A percentile compares a stretch with the other conserved stretches of the same genome.
Conservation (phyloP, 202 grass and related monocot genomes). For the Thinopyrum obtusiflorum region DNA sequence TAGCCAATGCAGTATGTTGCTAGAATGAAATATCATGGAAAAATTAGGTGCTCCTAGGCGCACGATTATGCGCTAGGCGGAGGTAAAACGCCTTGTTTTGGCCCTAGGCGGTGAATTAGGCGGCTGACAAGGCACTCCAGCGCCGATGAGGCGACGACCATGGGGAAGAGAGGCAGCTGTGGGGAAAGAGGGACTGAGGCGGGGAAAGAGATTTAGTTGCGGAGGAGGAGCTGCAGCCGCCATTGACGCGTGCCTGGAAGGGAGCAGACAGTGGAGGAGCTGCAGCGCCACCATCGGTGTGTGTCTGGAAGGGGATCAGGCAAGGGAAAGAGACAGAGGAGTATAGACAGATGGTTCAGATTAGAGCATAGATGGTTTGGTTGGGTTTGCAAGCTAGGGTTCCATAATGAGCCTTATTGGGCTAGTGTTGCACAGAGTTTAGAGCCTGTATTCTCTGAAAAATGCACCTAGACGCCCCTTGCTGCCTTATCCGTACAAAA, state of each 20-base stretch:
- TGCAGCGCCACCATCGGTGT: neutral
- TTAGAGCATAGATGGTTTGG: neutral
- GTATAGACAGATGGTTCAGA: neutral
- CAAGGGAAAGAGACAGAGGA: neutral
- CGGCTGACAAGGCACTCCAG: neutral
- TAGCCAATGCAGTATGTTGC: constrained; percentile 1
- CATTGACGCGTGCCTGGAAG: neutral
- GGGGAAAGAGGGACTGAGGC: neutral
- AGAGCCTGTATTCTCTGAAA: neutral
- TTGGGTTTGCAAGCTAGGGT: neutral
- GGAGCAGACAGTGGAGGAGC: neutral
- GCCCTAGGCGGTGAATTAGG: neutral
- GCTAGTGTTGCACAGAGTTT: neutral
- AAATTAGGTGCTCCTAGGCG: neutral
- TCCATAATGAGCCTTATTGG: neutral
- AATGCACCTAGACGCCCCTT: neutral
- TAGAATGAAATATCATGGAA: neutral
- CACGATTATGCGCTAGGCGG: neutral
- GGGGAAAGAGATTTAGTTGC: neutral
- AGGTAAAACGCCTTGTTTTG: neutral
- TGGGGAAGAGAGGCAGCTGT: neutral
- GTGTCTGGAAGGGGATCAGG: neutral
- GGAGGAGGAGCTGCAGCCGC: neutral
- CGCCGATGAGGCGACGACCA: neutral
- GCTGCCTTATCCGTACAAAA: neutral